These are phyloP conservation scores for Globisporangium paroecandrum DNA, from an alignment of 352 stramenopile species.

Conservation along the genomic window DNA sequence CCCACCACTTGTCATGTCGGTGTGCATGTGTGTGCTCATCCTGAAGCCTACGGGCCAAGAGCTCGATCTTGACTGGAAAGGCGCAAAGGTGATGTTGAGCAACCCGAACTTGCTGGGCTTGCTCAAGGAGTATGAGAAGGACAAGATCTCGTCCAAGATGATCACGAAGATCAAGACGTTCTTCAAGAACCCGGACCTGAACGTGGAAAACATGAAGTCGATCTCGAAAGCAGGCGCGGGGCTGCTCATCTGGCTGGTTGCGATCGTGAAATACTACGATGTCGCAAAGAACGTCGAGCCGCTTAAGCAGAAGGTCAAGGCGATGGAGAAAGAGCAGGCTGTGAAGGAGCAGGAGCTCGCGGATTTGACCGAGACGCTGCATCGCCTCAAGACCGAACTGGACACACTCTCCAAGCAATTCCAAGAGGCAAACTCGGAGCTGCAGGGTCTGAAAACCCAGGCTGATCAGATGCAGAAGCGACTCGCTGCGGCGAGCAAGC, in stretches of 20 bases:
- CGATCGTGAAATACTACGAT: conserved; percentile 96
- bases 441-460: conserved; percentile 89
- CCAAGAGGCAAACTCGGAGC: conserved; percentile 88
- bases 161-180: conserved; percentile 94
- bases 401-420: conserved; percentile 91
- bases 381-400: conserved; percentile 82
- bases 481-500: conserved; percentile 88
- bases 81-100: conserved; percentile 93
- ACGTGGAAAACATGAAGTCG: conserved; percentile 94
- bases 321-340: conserved; percentile 91
- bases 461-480: conserved; percentile 95
- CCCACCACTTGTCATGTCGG: conserved; percentile 89
- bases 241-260: conserved; percentile 92
- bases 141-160: conserved; percentile 95
- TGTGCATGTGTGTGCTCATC: conserved; percentile 91
- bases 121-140: conserved; percentile 95
- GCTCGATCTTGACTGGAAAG: conserved; percentile 92
- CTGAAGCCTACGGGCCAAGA: conserved; percentile 91
- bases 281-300: conserved; percentile 94
- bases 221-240: conserved; percentile 89
- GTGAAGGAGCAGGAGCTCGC: conserved; percentile 88
- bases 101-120: conserved; percentile 89
- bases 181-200: conserved; percentile 91
- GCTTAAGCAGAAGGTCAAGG: conserved; percentile 88
- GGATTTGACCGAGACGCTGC: conserved; percentile 83